Percentiles rank a stretch among this genome's conserved stretches.
phyloP scores from a whole-genome alignment of 2,329 filamentous ascomycete genomes.

The Botrytis cinerea region DNA sequence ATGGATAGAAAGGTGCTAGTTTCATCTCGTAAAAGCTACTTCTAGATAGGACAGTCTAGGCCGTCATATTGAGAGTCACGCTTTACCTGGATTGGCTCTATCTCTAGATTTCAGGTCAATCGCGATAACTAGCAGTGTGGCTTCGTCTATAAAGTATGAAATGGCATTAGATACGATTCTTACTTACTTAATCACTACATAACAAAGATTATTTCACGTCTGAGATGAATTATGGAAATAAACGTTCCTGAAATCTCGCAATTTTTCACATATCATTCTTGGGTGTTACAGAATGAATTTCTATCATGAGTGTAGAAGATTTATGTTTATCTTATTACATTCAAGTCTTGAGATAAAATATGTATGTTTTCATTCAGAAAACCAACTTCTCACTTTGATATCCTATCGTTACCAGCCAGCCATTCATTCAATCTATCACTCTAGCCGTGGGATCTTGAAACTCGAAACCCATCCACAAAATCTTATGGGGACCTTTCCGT shows the following conservation, averaged over 20 bases:
- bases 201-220: rapidly evolving
- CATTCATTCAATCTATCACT: not conserved
- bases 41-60: not conserved
- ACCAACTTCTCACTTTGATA: not conserved
- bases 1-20: rapidly evolving
- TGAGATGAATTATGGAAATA: not conserved
- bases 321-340: not conserved
- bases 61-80: not conserved
- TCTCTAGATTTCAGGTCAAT: no score
- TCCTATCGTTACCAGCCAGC: not conserved
- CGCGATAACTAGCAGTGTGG: not conserved
- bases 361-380: not conserved
- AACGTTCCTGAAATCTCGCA: rapidly evolving
- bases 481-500: no score
- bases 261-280: not conserved
- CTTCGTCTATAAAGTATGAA: rapidly evolving
- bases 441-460: not conserved
- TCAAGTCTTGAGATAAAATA: no score
- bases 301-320: not conserved
- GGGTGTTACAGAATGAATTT: not conserved
- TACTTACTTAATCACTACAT: rapidly evolving
- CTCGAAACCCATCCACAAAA: not conserved
- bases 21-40: not conserved
- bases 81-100: no score
- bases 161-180: not conserved